Evolutionary conservation across 768 basidiomycete genomes (phyloP), one percentile per base, ranked within the genome.

Genomic region (Tylopilus vinaceipallidus): DNA sequence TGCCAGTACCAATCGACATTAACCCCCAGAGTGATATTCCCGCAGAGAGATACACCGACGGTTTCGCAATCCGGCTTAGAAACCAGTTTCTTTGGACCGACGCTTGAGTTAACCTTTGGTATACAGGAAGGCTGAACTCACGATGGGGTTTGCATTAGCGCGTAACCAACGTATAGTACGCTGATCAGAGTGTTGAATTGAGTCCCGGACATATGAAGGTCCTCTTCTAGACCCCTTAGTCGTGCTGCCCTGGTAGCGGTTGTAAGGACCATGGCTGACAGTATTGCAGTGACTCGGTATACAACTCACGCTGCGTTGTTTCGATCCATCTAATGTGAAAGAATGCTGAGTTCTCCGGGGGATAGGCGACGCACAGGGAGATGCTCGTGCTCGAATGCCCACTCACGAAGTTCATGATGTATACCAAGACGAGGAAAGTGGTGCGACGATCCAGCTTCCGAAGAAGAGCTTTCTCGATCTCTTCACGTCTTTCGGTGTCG

Each of bases 101-200:
- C 36, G 16, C 19, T 51, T 30, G 47, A 41, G 30, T 34, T 24
- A 16, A 32, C 35, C n/a, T n/a, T 42, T 38, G 23, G n/a, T 14
- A 27, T 49, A 10, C 17, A 20, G 10, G 11, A 23, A 30, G 16
- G 26, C 20, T 16, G 23, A 30, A 67, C 82, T 59, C 54, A 84
- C 81, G 83, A 84, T 19, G 85, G 85, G 45, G 85, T 76, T 62
- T 89, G 86, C 83, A 86, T 88, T 22, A 86, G 66, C 49, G 83
- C 81, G 58, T 88, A 88, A 23, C 84, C 84, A 37, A 84, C 75
- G 56, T 83, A 85, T 42, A 85, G 74, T 52, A 86, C 77, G 23
- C 83, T 82, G 19, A 89, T 68, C 14, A 88, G 64, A 0, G 85
- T 85, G 10, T 83, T 76, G 60, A 87, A 90, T 57, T 88, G 73